Conservation (phyloP, 768 basidiomycete species). For the Porpolomopsis calyptriformis region DNA sequence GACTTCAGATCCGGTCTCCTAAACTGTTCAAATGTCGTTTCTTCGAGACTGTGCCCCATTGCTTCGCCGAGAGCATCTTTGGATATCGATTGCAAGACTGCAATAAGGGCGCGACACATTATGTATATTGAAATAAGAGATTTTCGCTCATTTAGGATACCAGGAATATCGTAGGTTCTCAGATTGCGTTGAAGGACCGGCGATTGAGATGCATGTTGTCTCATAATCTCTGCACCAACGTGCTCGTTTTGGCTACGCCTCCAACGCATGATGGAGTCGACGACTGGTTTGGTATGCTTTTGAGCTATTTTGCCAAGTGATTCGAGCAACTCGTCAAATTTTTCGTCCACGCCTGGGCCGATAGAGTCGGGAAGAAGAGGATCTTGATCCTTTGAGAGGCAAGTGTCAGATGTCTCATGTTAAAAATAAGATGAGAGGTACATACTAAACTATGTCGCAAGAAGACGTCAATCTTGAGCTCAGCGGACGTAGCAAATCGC, state of each 20-base stretch:
- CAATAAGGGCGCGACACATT: constrained; percentile 79
- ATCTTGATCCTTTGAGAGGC: constrained; percentile 48
- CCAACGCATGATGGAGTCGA: constrained; percentile 85
- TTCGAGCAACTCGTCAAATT: constrained; percentile 77
- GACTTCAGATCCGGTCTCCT: constrained; percentile 59
- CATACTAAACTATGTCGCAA: constrained; percentile 59
- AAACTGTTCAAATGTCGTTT: constrained; percentile 82
- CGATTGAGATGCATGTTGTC: constrained; percentile 36
- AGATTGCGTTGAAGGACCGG: constrained; percentile 23
- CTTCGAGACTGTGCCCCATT: constrained; percentile 73
- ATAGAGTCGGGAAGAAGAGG: constrained; percentile 55
- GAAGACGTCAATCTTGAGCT: constrained; percentile 69
- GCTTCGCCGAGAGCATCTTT: constrained; percentile 72
- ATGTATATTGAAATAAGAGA: constrained; percentile 82
- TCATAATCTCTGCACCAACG: constrained; percentile 39
- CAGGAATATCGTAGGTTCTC: constrained; percentile 37
- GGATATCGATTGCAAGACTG: constrained; percentile 58
- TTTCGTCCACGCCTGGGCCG: constrained; percentile 60
- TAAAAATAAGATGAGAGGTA: constrained; percentile 5
- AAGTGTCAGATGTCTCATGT: neutral
- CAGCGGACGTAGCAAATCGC: constrained; percentile 70
- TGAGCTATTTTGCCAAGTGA: constrained; percentile 81
- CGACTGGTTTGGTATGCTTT: constrained; percentile 72
- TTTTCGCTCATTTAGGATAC: constrained; percentile 56
- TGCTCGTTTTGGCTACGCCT: constrained; percentile 64